Conservation (phyloP, 495 filamentous ascomycete genomes). For the Cenococcum geophilum region DNA sequence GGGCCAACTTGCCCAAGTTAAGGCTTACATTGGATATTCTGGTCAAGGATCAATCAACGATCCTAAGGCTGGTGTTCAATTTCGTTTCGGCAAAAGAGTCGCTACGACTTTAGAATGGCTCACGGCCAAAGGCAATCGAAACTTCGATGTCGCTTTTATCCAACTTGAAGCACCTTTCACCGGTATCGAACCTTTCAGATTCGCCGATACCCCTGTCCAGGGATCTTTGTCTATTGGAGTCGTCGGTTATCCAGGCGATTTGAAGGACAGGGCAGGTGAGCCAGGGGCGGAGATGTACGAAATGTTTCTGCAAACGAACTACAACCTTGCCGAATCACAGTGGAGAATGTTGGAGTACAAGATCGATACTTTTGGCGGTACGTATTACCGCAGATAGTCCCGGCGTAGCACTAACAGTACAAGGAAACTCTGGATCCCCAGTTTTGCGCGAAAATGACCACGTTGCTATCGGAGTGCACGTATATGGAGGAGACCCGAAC, state of each 20-base stretch:
- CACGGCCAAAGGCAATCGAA: slow-evolving; percentile 30
- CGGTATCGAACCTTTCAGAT: slow-evolving; percentile 34
- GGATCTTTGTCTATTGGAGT: slow-evolving; percentile 37
- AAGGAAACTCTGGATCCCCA: slow-evolving; percentile 13
- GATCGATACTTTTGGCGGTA: slow-evolving; percentile 31
- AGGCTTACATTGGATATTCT: slow-evolving; percentile 41
- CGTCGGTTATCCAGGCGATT: slow-evolving; percentile 44
- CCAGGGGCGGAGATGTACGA: slow-evolving; percentile 42
- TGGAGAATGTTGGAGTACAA: slow-evolving; percentile 38
- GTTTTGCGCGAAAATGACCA: slow-evolving; percentile 8
- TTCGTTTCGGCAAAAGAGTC: slow-evolving; percentile 35
- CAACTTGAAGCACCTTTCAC: slow-evolving; percentile 38
- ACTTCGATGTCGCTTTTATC: slow-evolving; percentile 40
- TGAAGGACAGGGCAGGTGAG: slow-evolving; percentile 28
- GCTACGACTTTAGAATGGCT: slow-evolving; percentile 41
- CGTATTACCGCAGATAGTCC: background rate
- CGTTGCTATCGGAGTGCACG: slow-evolving; percentile 10
- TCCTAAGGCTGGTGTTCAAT: slow-evolving; percentile 31
- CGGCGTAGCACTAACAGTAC: slow-evolving; percentile 2
- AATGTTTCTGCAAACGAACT: slow-evolving; percentile 31
- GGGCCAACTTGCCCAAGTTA: slow-evolving; percentile 34
- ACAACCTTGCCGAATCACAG: slow-evolving; percentile 28
- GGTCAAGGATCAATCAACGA: slow-evolving; percentile 31
- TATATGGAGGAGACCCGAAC: slow-evolving; percentile 9
- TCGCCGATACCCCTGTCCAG: slow-evolving; percentile 33